Evolutionary conservation across 129 eudicot genomes (phyloP).

Genomic region (Lactuca sativa): DNA sequence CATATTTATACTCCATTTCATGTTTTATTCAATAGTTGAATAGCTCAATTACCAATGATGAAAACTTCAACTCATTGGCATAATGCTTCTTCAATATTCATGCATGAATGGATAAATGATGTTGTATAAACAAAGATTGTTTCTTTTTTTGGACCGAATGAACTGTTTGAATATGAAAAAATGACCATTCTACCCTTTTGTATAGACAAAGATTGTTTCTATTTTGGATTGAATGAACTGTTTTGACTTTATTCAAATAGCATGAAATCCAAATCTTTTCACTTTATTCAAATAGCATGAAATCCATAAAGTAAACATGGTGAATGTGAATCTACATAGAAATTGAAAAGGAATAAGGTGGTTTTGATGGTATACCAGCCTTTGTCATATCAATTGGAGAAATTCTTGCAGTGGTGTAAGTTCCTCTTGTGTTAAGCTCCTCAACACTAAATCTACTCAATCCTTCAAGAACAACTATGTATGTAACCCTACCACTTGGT

Average conservation of each 20-base stretch:
- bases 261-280: not conserved
- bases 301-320: not conserved
- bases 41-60: slow-evolving; percentile 3
- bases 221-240: too few relatives aligned
- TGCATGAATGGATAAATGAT: too few relatives aligned
- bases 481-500: slow-evolving; percentile 97
- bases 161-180: too few relatives aligned
- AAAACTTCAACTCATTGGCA: not conserved
- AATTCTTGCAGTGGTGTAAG: slow-evolving; percentile 79
- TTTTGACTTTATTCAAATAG: not conserved
- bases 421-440: slow-evolving; percentile 86
- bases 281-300: not conserved
- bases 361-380: slow-evolving; percentile 46
- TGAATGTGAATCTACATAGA: not conserved
- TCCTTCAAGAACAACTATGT: slow-evolving; percentile 93
- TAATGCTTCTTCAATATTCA: too few relatives aligned
- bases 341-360: slow-evolving; percentile 1
- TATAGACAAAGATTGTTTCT: too few relatives aligned
- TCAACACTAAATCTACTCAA: slow-evolving; percentile 84
- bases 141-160: too few relatives aligned
- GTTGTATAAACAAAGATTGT: too few relatives aligned
- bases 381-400: slow-evolving; percentile 78
- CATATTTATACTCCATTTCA: not conserved
- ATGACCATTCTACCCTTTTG: too few relatives aligned
- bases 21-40: slow-evolving; percentile 20